Base-by-base conservation (phyloP, 495 filamentous ascomycete species). In the Hypoxylon fuscum region DNA sequence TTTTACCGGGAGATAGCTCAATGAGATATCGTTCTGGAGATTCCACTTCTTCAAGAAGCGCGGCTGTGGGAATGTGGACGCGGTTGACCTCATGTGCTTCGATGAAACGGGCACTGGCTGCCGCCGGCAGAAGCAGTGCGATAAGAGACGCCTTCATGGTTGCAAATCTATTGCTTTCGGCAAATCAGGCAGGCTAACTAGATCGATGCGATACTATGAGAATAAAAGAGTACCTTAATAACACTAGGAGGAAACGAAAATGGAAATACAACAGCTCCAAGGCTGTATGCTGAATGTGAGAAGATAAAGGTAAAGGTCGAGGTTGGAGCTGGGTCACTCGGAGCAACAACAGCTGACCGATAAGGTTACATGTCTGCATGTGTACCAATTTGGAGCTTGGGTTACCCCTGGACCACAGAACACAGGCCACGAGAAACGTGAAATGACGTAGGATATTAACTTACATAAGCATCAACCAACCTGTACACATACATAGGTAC, bases 1-100 rank as follows among this genome's bases (percentile, higher is more conserved):
- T 92, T 63, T 91, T 83, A 55, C 90, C 92, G n/a, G 92, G 94
- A 12, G 84, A 79, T n/a, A 96, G 76, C 79, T 98, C 93, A 58
- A 98, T 89, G 29, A 95, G 82, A 68, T 83, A 96, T 65, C 81
- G 81, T 47, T 89, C 83, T 22, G 55, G 22, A 17, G 68, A 51
- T 25, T 66, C 67, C 50, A 74, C 72, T 25, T 76, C 68, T 3
- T 75, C 64, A n/a, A 72, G 38, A 2, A 68, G 59, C 17, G 71
- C 77, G 37, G 76, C 71, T 20, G 66, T 69, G 34, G 52, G 68
- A 20, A 79, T 69, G 22, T 74, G 62, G 51, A 79, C 67, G 37
- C 69, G 69, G 56, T 79, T 69, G 31, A 48, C 52, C 60, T 84
- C 83, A 62, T 74, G 69, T n/a, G 65, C 41, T 62, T 83, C 80